These are phyloP conservation scores for Ampelomyces quisqualis DNA, from an alignment of 2,329 filamentous ascomycete genomes.

Conservation along the genomic window DNA sequence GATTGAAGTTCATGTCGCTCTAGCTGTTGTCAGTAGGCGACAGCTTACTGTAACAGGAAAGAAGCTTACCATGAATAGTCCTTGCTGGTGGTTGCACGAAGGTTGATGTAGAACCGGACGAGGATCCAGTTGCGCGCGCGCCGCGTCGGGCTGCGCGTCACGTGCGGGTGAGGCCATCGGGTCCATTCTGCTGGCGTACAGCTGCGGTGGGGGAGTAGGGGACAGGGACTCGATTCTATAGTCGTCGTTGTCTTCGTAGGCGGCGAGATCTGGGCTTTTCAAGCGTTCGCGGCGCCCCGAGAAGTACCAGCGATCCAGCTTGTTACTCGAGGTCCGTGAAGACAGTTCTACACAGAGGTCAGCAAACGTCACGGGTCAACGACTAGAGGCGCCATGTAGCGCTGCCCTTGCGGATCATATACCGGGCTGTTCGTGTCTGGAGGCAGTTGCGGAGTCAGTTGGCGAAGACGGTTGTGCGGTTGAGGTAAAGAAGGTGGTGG, in stretches of 20 bases:
- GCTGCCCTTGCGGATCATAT: not conserved
- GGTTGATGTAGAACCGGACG: too few relatives aligned
- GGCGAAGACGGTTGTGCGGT: not conserved
- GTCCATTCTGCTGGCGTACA: not conserved
- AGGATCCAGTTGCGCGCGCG: not conserved
- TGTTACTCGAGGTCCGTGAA: not conserved
- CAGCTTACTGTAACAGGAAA: not conserved
- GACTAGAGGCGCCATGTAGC: not conserved
- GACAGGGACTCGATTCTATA: not conserved
- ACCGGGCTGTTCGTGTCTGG: not conserved
- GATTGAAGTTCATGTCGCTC: constrained; percentile 1
- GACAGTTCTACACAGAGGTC: too few relatives aligned
- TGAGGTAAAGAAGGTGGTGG: not conserved
- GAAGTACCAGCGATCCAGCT: constrained; percentile 1
- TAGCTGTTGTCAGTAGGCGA: not conserved
- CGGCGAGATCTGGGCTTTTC: not conserved
- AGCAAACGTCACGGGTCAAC: not conserved
- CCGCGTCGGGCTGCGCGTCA: not conserved
- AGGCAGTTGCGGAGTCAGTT: not conserved
- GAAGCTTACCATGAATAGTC: not conserved
- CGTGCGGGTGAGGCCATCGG: not conserved
- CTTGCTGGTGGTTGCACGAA: not conserved
- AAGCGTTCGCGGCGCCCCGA: not conserved
- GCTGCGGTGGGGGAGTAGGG: not conserved
- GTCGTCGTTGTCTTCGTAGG: not conserved